A percentile compares a stretch with the other conserved stretches of the same genome.
Evolutionary conservation across 306 rosid species (phyloP).

Genomic region (Begonia masoniana): DNA sequence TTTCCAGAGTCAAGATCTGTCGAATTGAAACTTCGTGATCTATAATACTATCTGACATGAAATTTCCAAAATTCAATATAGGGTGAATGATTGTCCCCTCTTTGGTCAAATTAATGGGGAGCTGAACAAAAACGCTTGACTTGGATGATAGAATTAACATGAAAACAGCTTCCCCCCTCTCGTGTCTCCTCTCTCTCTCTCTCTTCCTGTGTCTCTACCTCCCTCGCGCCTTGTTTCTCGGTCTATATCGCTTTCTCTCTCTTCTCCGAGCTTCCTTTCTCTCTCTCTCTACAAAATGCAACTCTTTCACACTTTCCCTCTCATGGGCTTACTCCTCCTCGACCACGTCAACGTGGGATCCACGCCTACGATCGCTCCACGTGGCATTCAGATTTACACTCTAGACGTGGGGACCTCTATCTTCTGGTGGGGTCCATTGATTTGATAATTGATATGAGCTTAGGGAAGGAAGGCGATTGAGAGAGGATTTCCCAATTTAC

Average conservation of each 20-base stretch:
- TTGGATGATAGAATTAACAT: slow-evolving; percentile 15
- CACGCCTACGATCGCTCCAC: slow-evolving; percentile 38
- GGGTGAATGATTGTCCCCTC: neutral
- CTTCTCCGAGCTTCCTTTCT: neutral
- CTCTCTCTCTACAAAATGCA: slow-evolving; percentile 1
- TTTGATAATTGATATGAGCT: too few species aligned
- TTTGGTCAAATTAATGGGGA: slow-evolving; percentile 16
- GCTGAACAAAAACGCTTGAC: slow-evolving; percentile 22
- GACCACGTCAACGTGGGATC: slow-evolving; percentile 67
- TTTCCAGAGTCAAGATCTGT: slow-evolving; percentile 35
- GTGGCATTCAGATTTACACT: slow-evolving; percentile 41
- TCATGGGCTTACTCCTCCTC: slow-evolving; percentile 4
- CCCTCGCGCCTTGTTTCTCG: slow-evolving; percentile 38
- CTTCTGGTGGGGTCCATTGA: slow-evolving; percentile 1
- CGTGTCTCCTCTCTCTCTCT: neutral
- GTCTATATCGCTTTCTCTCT: slow-evolving; percentile 15
- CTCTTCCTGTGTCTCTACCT: slow-evolving; percentile 1
- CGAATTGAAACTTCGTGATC: slow-evolving; percentile 18
- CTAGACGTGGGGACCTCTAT: slow-evolving; percentile 39
- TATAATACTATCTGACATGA: slow-evolving; percentile 12
- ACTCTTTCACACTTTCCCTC: slow-evolving; percentile 2
- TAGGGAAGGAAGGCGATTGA: too few species aligned
- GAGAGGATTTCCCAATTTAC: too few species aligned
- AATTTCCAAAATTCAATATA: neutral
- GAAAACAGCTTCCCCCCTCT: neutral